Evolutionary conservation across 345 rosid species (phyloP).

Genomic region (Turnera subulata): DNA sequence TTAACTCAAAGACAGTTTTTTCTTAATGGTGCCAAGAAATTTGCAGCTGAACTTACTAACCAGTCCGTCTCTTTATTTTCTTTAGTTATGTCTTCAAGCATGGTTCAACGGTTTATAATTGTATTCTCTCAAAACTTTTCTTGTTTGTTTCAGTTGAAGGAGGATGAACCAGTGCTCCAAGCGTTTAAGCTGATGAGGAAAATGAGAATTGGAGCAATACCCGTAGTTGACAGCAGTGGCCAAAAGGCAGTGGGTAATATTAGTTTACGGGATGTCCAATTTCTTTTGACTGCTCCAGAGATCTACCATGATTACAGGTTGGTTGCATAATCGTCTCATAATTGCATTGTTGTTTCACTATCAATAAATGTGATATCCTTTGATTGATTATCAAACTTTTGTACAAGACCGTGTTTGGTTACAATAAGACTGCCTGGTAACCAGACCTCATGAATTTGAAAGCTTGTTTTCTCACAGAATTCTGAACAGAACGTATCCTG

Average conservation of each 20-base stretch:
- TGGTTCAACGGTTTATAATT: neutral
- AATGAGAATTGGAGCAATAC: conserved; percentile 73
- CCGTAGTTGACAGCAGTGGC: conserved; percentile 56
- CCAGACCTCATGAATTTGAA: too few relatives aligned
- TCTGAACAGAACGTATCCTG: too few relatives aligned
- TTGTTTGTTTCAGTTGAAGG: conserved; percentile 52
- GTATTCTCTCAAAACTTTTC: neutral
- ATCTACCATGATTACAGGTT: conserved; percentile 88
- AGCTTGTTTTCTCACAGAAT: too few relatives aligned
- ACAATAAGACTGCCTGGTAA: too few relatives aligned
- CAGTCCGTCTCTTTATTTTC: neutral
- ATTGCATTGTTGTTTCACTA: too few relatives aligned
- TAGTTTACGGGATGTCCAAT: conserved; percentile 85
- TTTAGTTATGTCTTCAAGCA: neutral
- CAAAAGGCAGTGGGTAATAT: conserved; percentile 79
- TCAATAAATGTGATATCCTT: too few relatives aligned
- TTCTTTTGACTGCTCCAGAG: conserved; percentile 86
- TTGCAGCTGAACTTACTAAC: neutral
- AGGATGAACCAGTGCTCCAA: conserved; percentile 95
- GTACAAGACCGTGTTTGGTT: too few relatives aligned
- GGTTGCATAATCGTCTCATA: neutral
- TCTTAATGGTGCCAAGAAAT: neutral
- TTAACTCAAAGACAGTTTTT: too few relatives aligned
- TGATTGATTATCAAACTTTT: too few relatives aligned
- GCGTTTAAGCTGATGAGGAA: conserved; percentile 93